Conservation (phyloP, 2,329 filamentous ascomycete species). For the Neurospora crassa region DNA sequence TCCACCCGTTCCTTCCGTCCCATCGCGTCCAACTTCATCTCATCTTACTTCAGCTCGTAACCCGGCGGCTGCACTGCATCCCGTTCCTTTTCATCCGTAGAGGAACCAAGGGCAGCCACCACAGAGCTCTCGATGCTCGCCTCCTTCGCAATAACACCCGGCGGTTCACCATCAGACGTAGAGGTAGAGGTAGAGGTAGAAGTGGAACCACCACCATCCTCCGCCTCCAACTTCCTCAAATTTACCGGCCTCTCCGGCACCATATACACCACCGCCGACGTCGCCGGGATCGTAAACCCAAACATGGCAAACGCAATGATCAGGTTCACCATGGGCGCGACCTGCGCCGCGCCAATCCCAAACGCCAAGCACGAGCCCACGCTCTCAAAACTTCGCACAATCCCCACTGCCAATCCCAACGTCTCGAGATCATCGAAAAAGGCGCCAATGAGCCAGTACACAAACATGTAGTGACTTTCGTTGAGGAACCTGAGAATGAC, state of each 20-base stretch:
- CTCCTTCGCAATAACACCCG: constrained; percentile 4
- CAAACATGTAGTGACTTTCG: constrained; percentile 41
- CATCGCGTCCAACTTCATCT: not conserved
- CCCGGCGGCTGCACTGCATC: not conserved
- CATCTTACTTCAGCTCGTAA: not conserved
- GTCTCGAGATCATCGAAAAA: constrained; percentile 43
- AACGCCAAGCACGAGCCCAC: constrained; percentile 37
- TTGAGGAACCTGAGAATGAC: constrained; percentile 41
- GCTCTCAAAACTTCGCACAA: constrained; percentile 39
- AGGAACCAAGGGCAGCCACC: not conserved
- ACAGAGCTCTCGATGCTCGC: constrained; percentile 8
- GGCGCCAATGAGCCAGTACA: constrained; percentile 40
- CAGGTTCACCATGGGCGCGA: constrained; percentile 37
- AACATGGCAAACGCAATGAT: constrained; percentile 40
- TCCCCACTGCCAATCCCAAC: constrained; percentile 36
- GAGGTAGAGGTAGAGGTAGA: no score
- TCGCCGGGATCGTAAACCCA: constrained; percentile 28
- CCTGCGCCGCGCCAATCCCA: constrained; percentile 35
- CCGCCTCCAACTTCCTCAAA: constrained; percentile 12
- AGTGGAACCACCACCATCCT: not conserved
- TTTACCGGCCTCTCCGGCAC: constrained; percentile 26
- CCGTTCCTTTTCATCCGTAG: not conserved
- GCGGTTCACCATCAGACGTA: constrained; percentile 3
- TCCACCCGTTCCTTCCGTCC: not conserved
- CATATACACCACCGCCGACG: constrained; percentile 25